Conservation (phyloP, 2,329 filamentous ascomycete genomes). For the Colletotrichum sp. region DNA sequence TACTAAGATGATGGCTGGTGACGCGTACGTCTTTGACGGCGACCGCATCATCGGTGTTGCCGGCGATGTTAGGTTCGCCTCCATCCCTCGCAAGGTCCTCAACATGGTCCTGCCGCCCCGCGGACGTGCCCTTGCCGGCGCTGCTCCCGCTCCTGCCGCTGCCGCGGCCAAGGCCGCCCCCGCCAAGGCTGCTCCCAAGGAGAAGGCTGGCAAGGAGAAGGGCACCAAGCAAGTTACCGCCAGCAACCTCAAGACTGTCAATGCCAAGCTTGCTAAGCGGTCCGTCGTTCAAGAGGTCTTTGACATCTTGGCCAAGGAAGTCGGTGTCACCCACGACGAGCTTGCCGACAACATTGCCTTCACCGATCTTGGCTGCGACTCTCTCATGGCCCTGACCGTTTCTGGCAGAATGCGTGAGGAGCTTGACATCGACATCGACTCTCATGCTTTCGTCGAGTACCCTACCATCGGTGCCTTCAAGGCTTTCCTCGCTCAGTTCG, state of each 20-base stretch:
- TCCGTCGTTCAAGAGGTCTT: slow-evolving; percentile 52
- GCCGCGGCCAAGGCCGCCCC: slow-evolving; percentile 39
- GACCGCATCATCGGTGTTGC: slow-evolving; percentile 53
- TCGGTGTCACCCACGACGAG: slow-evolving; percentile 59
- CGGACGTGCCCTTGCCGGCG: slow-evolving; percentile 47
- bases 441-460: slow-evolving; percentile 59
- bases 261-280: slow-evolving; percentile 51
- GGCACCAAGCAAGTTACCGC: slow-evolving; percentile 47
- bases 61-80: slow-evolving; percentile 69
- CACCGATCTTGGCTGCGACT: slow-evolving; percentile 64
- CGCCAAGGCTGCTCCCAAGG: slow-evolving; percentile 34
- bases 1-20: slow-evolving; percentile 57
- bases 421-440: slow-evolving; percentile 58
- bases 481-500: slow-evolving; percentile 41
- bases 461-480: slow-evolving; percentile 62
- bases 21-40: slow-evolving; percentile 60
- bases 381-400: slow-evolving; percentile 65
- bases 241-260: slow-evolving; percentile 52
- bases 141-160: slow-evolving; percentile 37
- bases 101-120: slow-evolving; percentile 71
- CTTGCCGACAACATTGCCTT: slow-evolving; percentile 62
- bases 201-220: slow-evolving; percentile 43
- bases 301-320: slow-evolving; percentile 61
- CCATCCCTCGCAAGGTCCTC: slow-evolving; percentile 69
- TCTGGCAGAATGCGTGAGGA: slow-evolving; percentile 63